Evolutionary conservation across 2,329 filamentous ascomycete genomes (phyloP), one percentile per base, ranked within the genome.

Genomic region (Acephala macrosclerotiorum): DNA sequence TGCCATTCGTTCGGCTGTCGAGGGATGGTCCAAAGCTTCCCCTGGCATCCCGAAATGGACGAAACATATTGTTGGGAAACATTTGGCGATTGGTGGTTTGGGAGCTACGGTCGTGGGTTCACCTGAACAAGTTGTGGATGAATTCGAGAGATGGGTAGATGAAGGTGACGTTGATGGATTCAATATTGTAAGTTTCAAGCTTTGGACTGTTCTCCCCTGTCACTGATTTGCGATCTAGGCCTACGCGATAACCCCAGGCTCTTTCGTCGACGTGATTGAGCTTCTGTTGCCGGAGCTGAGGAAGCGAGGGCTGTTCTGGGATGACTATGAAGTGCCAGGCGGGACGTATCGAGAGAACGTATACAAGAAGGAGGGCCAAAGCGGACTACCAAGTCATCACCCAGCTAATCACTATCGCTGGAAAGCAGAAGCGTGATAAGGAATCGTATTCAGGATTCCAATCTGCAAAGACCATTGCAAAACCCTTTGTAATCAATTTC

Each of bases 81-180:
- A 91, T 68, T 85, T 92, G 60, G 56, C 42, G 38, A 33, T 64
- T 57, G 66, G 66, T 35, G 62, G 62, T 12, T n/a, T 60, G 4
- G 62, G 62, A 4, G 58, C 63, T 1, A 62, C 60, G 1, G 36
- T 51, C 20, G 55, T 64, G 20, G 65, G 65, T 16, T 61, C 61
- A 1, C 58, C 61, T 20, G 38, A 33, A 2, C 61, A 61, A 12
- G 58, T 67, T 3, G 66, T 62, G 5, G 66, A 93, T 73, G 82
- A 84, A 42, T 81, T 93, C 65, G 88, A 92, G 76, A 78, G 80
- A 1, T 93, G 90, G 90, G 80, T 91, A 0, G 73, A 80, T 9
- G 89, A 91, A 75, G 89, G 88, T 0, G 90, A 91, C 68, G 85
- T 92, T 1, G 90, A 93, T 72, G 90, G 90, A 0, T 93, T 93